Evolutionary conservation across 306 rosid genomes (phyloP).

Genomic region (Inga oerstediana): DNA sequence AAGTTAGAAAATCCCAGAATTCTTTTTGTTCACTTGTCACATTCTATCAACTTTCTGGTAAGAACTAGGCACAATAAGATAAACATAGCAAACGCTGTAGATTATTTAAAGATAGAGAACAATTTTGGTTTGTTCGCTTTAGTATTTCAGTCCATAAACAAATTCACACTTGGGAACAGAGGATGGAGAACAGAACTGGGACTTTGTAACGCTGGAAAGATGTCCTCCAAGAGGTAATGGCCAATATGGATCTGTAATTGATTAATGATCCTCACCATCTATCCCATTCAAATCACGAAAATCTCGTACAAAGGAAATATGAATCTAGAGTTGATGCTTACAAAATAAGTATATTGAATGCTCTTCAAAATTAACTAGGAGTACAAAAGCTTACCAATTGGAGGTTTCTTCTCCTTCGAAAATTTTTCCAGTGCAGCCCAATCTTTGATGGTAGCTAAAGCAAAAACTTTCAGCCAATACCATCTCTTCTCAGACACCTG

Average conservation of each 20-base stretch:
- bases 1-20: background rate
- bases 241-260: slow-evolving; percentile 3
- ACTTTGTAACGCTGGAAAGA: background rate
- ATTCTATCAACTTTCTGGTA: background rate
- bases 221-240: slow-evolving; percentile 17
- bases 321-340: background rate
- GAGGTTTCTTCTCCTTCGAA: slow-evolving; percentile 93
- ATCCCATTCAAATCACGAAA: slow-evolving; percentile 12
- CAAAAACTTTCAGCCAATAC: slow-evolving; percentile 99
- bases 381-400: slow-evolving; percentile 63
- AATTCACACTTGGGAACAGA: background rate
- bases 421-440: slow-evolving; percentile 90
- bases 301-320: background rate
- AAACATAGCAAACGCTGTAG: background rate
- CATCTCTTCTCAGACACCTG: slow-evolving; percentile 99
- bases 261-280: slow-evolving; percentile 13
- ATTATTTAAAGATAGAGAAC: background rate
- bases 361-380: slow-evolving; percentile 2
- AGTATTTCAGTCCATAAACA: background rate
- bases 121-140: background rate
- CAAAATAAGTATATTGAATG: slow-evolving; percentile 14
- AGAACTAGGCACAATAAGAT: background rate
- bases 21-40: background rate
- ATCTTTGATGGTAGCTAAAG: slow-evolving; percentile 93
- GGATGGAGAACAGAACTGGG: background rate